phyloP scores from a whole-genome alignment of 2,329 filamentous ascomycete genomes.

The Colletotrichum neosansevieriae region DNA sequence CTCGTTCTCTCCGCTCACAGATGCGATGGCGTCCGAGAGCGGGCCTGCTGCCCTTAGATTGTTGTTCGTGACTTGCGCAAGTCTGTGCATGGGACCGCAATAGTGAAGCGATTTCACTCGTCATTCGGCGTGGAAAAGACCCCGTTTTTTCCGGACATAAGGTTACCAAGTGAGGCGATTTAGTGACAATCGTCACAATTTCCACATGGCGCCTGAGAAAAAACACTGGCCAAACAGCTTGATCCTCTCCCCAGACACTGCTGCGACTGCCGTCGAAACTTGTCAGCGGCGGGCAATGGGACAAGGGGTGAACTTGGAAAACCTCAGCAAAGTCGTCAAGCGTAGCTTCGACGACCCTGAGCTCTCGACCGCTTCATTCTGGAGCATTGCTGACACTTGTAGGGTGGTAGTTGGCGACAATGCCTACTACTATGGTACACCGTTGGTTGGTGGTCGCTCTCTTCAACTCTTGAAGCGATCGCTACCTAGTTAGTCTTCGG shows the following conservation, averaged over 20 bases:
- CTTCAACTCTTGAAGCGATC: slow-evolving; percentile 28
- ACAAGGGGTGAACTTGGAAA: slow-evolving; percentile 7
- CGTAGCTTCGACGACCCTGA: slow-evolving; percentile 5
- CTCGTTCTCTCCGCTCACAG: not conserved
- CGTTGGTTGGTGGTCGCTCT: not conserved
- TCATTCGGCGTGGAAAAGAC: too few species aligned
- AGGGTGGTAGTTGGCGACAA: slow-evolving; percentile 4
- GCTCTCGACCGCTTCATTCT: not conserved
- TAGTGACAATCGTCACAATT: slow-evolving; percentile 27
- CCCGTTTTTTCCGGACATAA: too few species aligned
- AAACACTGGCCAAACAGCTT: slow-evolving; percentile 29
- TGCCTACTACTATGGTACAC: too few species aligned
- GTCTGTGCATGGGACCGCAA: slow-evolving; percentile 4
- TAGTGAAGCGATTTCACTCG: slow-evolving; percentile 31
- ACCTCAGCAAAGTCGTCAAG: not conserved
- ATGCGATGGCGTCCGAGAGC: slow-evolving; percentile 22
- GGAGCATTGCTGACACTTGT: not conserved
- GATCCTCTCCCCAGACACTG: too few species aligned
- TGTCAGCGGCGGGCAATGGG: not conserved
- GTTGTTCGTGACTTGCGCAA: slow-evolving; percentile 31
- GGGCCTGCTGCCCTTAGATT: slow-evolving; percentile 14
- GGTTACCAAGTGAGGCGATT: slow-evolving; percentile 29
- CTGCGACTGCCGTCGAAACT: too few species aligned
- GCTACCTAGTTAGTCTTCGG: slow-evolving; percentile 20
- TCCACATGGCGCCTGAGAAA: slow-evolving; percentile 10